phyloP scores from a whole-genome alignment of 352 stramenopile genomes.

The Phytophthora hibernalis region DNA sequence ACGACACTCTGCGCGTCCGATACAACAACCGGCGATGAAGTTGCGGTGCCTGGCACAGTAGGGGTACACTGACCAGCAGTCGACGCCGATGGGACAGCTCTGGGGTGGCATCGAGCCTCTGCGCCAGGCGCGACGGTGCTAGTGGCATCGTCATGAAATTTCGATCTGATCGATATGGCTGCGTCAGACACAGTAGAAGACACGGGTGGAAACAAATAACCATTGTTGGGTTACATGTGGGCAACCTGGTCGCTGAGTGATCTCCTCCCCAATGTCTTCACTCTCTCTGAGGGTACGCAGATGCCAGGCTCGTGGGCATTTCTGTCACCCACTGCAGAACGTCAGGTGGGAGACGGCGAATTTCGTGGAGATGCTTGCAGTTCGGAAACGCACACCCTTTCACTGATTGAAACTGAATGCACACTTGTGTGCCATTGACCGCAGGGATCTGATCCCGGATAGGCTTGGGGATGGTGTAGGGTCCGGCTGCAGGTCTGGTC shows the following conservation, averaged over 20 bases:
- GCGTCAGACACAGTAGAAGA: neutral
- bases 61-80: neutral
- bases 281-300: neutral
- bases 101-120: neutral
- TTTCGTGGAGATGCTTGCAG: neutral
- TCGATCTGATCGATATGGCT: neutral
- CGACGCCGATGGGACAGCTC: neutral
- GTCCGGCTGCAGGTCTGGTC: neutral
- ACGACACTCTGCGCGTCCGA: too few relatives aligned
- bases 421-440: neutral
- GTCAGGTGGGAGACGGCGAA: neutral
- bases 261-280: too few relatives aligned
- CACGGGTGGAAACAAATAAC: neutral
- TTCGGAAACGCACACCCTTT: neutral
- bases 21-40: neutral
- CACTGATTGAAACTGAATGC: neutral
- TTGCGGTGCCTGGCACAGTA: slow-evolving; percentile 1
- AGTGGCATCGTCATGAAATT: too few relatives aligned
- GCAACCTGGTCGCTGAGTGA: neutral
- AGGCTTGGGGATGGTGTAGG: neutral
- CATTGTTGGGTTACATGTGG: neutral
- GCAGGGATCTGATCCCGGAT: neutral
- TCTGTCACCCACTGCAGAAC: neutral
- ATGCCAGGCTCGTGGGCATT: neutral
- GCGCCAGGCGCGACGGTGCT: neutral